Evolutionary conservation across 2,329 filamentous ascomycete genomes (phyloP).

Genomic region (Hypoxylon sp.): DNA sequence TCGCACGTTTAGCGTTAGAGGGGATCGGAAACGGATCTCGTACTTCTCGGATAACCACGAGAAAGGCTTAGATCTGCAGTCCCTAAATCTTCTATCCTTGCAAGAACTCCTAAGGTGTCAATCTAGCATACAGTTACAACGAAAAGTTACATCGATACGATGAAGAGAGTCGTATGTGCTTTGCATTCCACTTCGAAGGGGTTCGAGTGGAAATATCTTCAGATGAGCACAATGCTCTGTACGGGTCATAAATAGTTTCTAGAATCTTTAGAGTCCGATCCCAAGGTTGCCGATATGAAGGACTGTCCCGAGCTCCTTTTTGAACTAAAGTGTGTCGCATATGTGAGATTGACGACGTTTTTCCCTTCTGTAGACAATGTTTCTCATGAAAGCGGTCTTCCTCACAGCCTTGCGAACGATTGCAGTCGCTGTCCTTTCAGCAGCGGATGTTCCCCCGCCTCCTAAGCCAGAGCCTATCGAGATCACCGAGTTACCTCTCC

Average conservation of each 20-base stretch:
- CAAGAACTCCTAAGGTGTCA: background rate
- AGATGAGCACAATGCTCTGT: background rate
- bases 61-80: conserved; percentile 17
- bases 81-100: background rate
- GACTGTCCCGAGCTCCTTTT: too few species aligned
- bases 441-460: conserved; percentile 22
- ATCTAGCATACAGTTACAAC: background rate
- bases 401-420: conserved; percentile 8
- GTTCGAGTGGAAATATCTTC: background rate
- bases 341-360: background rate
- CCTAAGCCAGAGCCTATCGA: conserved; percentile 37
- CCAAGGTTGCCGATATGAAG: background rate
- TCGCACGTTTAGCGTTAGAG: background rate
- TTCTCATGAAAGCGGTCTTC: conserved; percentile 1
- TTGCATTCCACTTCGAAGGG: background rate
- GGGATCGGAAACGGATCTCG: conserved; percentile 26
- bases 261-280: background rate
- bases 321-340: background rate
- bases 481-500: conserved; percentile 33
- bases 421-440: background rate
- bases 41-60: conserved; percentile 21
- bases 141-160: background rate
- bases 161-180: background rate
- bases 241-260: background rate
- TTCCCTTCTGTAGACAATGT: conserved; percentile 2